phyloP scores from a whole-genome alignment of 108 stramenopile genomes.

The Skeletonema costatum region DNA sequence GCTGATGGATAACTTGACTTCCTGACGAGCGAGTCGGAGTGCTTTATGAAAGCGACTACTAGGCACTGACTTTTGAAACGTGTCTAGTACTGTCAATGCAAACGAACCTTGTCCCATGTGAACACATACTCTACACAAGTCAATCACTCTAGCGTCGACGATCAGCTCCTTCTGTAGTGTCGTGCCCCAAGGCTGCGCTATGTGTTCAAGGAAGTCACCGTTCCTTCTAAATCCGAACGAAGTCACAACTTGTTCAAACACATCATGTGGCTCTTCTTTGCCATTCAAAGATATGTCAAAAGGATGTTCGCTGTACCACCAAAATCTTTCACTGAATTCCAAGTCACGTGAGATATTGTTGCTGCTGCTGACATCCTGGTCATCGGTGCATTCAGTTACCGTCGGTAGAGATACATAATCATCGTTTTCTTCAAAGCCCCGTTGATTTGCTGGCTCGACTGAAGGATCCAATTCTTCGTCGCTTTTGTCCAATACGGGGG shows the following conservation, averaged over 20 bases:
- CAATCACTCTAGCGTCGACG: conserved; percentile 22
- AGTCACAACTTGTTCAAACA: conserved; percentile 16
- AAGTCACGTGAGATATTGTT: background rate
- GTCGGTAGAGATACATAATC: conserved; percentile 32
- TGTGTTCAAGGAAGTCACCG: background rate
- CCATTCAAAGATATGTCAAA: background rate
- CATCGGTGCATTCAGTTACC: background rate
- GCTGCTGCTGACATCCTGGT: background rate
- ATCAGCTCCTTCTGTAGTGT: background rate
- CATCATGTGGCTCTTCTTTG: background rate
- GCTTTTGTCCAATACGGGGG: background rate
- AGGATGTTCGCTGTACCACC: conserved; percentile 28
- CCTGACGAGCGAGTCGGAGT: background rate
- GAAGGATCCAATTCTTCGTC: background rate
- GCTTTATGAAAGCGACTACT: background rate
- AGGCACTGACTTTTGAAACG: background rate
- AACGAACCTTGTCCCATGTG: conserved; percentile 44
- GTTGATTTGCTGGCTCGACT: background rate
- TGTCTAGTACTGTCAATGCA: conserved; percentile 12
- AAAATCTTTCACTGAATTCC: conserved; percentile 23
- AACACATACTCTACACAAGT: conserved; percentile 32
- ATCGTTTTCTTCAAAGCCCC: conserved; percentile 18
- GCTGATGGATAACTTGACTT: background rate
- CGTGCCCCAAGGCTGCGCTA: background rate
- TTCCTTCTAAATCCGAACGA: conserved; percentile 29